A percentile compares a stretch with the other conserved stretches of the same genome.
phyloP scores from a whole-genome alignment of 495 filamentous ascomycete genomes.

The Daldinia concentrica region DNA sequence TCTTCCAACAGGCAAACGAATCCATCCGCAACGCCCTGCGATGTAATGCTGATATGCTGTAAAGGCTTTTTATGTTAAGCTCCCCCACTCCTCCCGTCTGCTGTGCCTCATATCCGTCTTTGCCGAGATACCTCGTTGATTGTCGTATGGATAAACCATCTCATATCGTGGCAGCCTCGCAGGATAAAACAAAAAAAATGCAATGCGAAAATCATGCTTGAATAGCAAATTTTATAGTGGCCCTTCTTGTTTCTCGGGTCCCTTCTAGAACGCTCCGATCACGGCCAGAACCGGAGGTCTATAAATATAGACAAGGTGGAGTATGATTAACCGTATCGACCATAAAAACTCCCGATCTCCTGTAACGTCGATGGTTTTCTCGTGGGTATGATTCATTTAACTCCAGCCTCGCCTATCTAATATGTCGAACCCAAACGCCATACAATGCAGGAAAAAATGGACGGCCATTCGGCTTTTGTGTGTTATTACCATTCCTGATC shows the following conservation, averaged over 20 bases:
- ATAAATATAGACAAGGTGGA: constrained; percentile 39
- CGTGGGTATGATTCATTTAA: constrained; percentile 47
- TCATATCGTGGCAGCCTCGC: neutral
- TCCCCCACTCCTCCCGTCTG: neutral
- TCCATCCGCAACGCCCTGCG: neutral
- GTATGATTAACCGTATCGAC: constrained; percentile 34
- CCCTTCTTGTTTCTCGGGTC: constrained; percentile 2
- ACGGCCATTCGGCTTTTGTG: constrained; percentile 8
- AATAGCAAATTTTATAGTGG: constrained; percentile 11
- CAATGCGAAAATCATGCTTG: constrained; percentile 12
- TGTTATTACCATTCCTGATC: neutral
- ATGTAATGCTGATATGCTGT: constrained; percentile 8
- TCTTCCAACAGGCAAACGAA: neutral
- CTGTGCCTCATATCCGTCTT: neutral
- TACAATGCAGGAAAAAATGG: constrained; percentile 46
- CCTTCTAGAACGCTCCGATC: constrained; percentile 15
- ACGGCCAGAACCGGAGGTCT: constrained; percentile 14
- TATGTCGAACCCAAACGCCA: constrained; percentile 46
- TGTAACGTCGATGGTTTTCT: constrained; percentile 48
- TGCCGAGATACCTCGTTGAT: neutral
- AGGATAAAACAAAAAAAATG: neutral
- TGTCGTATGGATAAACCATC: neutral
- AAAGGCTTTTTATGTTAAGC: neutral
- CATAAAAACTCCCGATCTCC: constrained; percentile 46
- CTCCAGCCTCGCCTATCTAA: constrained; percentile 46